Percentiles rank a stretch among this genome's conserved stretches.
Conservation (phyloP, 2,329 filamentous ascomycete genomes). For the Aspergillus hiratsukae region DNA sequence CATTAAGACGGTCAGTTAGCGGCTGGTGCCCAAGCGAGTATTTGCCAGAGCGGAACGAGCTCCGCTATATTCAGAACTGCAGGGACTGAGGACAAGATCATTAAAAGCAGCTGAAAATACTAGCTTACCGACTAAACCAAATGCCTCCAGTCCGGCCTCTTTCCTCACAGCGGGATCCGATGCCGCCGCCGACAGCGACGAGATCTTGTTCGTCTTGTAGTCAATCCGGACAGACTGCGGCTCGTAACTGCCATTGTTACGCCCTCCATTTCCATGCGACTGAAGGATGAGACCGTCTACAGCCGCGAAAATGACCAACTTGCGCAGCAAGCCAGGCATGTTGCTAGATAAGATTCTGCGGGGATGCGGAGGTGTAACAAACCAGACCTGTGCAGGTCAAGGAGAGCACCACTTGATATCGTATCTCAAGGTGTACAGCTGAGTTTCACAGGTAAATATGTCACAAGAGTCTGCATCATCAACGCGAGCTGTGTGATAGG, state of each 20-base stretch:
- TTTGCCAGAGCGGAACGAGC: background rate
- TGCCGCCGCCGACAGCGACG: slow-evolving; percentile 37
- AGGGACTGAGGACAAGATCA: background rate
- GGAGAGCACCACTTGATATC: background rate
- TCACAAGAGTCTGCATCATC: background rate
- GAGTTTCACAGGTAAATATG: background rate
- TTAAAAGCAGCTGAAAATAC: background rate
- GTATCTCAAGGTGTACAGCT: background rate
- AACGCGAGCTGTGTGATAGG: background rate
- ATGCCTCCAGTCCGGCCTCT: slow-evolving; percentile 43
- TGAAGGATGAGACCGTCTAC: slow-evolving; percentile 80
- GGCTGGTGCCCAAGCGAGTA: background rate
- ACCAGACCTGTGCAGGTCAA: background rate
- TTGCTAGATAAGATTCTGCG: slow-evolving; percentile 10
- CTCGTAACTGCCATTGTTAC: slow-evolving; percentile 48
- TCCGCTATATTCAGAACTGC: background rate
- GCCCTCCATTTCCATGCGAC: slow-evolving; percentile 52
- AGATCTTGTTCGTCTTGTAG: slow-evolving; percentile 58
- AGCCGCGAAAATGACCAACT: slow-evolving; percentile 73
- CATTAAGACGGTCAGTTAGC: slow-evolving; percentile 2
- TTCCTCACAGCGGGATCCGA: slow-evolving; percentile 23
- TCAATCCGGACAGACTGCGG: slow-evolving; percentile 62
- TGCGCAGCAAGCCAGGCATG: slow-evolving; percentile 76
- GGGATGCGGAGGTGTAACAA: background rate
- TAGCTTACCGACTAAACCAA: slow-evolving; percentile 54